A percentile compares a stretch with the other conserved stretches of the same genome.
phyloP scores from a whole-genome alignment of 257 asterid genomes.

The Nicotiana benthamiana region DNA sequence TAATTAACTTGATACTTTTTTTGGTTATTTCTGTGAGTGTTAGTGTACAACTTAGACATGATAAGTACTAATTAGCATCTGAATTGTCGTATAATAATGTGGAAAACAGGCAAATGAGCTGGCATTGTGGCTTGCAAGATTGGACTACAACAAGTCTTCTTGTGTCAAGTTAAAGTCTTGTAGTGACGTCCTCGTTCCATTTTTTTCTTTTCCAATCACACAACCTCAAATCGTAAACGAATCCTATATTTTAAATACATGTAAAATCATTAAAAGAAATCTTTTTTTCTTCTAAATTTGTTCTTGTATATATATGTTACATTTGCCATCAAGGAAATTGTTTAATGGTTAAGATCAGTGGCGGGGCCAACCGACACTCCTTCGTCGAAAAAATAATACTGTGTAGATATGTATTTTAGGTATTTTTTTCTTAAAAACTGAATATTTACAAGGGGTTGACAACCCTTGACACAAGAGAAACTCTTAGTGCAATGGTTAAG shows the following conservation, averaged over 20 bases:
- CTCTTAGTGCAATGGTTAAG: too few species aligned
- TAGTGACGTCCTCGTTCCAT: conserved; percentile 1
- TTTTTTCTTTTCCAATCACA: conserved; percentile 27
- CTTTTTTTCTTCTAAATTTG: neutral
- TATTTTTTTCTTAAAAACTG: too few species aligned
- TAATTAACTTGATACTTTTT: neutral
- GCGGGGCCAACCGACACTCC: too few species aligned
- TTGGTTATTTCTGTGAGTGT: neutral
- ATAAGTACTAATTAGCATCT: neutral
- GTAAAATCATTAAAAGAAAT: neutral
- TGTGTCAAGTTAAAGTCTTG: conserved; percentile 45
- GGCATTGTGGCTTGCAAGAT: conserved; percentile 31
- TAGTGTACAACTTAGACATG: neutral
- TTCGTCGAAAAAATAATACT: too few species aligned
- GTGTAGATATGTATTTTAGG: too few species aligned
- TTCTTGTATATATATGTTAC: neutral
- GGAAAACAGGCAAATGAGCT: conserved; percentile 20
- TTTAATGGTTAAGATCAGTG: neutral
- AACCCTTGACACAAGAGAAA: too few species aligned
- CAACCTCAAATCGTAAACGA: conserved; percentile 4
- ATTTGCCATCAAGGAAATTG: neutral
- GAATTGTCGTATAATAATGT: neutral
- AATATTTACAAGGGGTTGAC: too few species aligned
- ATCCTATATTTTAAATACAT: neutral
- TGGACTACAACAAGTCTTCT: conserved; percentile 24